Base-by-base conservation (phyloP, 371 early-diverging fungal species). In the Mortierella sp. region DNA sequence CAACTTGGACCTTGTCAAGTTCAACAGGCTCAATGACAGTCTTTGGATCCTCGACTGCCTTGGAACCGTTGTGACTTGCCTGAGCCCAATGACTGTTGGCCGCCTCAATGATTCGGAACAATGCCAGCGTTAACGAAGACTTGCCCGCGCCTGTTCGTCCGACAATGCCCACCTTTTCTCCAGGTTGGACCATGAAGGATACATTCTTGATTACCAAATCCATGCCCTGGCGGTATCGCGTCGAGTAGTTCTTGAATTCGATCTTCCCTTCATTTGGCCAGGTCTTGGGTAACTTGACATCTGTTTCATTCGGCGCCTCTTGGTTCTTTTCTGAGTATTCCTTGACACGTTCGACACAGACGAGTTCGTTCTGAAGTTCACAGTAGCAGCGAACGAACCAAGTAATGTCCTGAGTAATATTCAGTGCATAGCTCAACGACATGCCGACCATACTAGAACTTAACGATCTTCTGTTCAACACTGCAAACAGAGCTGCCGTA, bases 331-430 rank as follows among this genome's bases (percentile, higher is more conserved):
- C 70, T 23, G 87, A 57, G 70, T 95, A 97, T 70, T 95, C 91
- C 11, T 87, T 83, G 0, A 94, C 86, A 56, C 97, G 92, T 68
- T 97, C 96, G 43, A 97, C 90, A 12, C 94, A 85, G 0, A 93
- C 91, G 77, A 96, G 88, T 45, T 92, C 89, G 65, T 87, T 92
- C 75, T 91, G 88, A 3, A 68, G 25, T 51, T 89, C 89, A 53
- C 86, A 85, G 30, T 83, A 84, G 57, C 85, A 83, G 19, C 93
- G 88, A 6, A 96, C 91, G 4, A 91, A 74, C 93, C 94, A 95
- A 23, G 91, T 69, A 7, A 94, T 80, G 45, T 89, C 85, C 61
- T 87, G 83, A 1, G 92, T 92, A 46, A 89, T 82, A 18, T 72
- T 82, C 29, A 94, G 72, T 6, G 94, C 89, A 68, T 93, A 94